Evolutionary conservation across 768 basidiomycete genomes (phyloP), one percentile per base, ranked within the genome.

Genomic region (Heimioporus sp.): DNA sequence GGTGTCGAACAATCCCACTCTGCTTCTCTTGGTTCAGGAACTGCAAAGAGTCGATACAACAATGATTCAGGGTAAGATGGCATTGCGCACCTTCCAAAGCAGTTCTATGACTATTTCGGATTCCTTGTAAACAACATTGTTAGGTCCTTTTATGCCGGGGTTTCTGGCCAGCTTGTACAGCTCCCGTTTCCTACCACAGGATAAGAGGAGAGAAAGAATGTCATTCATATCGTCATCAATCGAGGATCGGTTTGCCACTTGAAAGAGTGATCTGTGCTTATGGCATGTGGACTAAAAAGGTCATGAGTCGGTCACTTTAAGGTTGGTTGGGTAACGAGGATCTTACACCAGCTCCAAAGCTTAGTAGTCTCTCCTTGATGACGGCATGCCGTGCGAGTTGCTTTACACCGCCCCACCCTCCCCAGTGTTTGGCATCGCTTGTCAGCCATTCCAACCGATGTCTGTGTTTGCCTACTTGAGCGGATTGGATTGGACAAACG

Each of bases 61-160:
- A n/a, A 28, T 15, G 31, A 45, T 32, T 21, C 30, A 9, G 5
- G 38, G n/a, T 54, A 13, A 15, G 36, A 32, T 4, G 17, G 43
- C 40, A 55, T 41, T 13, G 5, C 48, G 8, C 7, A 67, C 65
- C 53, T 55, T 5, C 55, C 61, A 62, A 31, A 65, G 48, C 19
- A 67, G 40, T 39, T 67, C 67, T 31, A 67, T 36, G 30, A 59
- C 30, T 28, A 57, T 40, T 19, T 55, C 41, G 12, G 56, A 62
- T 42, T 58, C 61, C 32, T 45, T 48, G 16, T 36, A n/a, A 19
- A 13, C 1, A 20, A 2, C n/a, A 4, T 11, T 36, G 2, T 11
- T 28, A 28, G 30, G 17, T 31, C 20, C 53, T 5, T 1, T 15
- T 17, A 51, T 20, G 12, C 30, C 13, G 2, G 24, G 28, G 24